Evolutionary conservation across 78 protist genomes (phyloP).

Genomic region (Chrysochromulina parva): DNA sequence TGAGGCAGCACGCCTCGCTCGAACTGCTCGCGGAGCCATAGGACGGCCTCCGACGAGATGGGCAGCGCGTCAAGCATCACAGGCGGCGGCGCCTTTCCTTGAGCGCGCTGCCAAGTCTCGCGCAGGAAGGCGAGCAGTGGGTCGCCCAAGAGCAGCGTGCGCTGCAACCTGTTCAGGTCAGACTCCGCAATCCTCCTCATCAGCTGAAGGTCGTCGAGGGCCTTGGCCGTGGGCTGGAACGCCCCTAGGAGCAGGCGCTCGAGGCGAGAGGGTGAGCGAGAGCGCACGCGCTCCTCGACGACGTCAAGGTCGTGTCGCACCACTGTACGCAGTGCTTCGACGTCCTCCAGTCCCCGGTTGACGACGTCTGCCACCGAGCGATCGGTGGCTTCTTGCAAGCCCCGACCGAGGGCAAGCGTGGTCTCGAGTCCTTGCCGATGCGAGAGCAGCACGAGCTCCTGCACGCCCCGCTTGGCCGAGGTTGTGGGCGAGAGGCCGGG

Average conservation of each 20-base stretch:
- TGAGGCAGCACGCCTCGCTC: neutral
- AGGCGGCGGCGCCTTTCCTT: neutral
- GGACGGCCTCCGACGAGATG: neutral
- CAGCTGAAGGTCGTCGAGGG: neutral
- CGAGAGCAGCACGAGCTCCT: neutral
- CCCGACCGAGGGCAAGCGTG: neutral
- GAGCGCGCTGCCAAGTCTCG: neutral
- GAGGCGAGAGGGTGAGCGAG: too few species aligned
- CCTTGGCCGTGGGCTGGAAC: neutral
- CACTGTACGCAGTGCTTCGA: neutral
- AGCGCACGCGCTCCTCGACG: neutral
- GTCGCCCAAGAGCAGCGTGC: neutral
- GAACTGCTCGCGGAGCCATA: conserved; percentile 10
- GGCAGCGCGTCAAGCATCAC: too few species aligned
- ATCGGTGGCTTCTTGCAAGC: neutral
- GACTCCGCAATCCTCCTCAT: neutral
- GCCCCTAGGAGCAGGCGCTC: neutral
- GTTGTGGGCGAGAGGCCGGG: neutral
- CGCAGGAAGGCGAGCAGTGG: neutral
- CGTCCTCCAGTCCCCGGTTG: neutral
- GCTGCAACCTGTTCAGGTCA: neutral
- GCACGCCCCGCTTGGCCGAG: conserved; percentile 4
- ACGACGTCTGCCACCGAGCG: neutral
- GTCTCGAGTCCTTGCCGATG: conserved; percentile 1
- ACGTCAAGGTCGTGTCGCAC: neutral